These are phyloP conservation scores for Drosera capensis DNA, from an alignment of 148 eudicot genomes.

Conservation along the genomic window DNA sequence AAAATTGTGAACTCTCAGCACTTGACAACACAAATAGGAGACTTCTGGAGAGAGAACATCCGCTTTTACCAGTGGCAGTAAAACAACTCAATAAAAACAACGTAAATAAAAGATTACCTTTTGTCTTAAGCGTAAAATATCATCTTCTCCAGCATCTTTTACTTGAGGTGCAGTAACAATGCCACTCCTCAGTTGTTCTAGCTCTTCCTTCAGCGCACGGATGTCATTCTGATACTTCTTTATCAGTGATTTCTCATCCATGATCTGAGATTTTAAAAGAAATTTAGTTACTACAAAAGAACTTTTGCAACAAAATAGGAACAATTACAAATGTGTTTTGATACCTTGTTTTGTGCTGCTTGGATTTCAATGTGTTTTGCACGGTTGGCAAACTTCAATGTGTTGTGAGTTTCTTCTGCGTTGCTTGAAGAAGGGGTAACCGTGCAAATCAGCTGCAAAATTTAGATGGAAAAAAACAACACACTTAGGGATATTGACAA, in stretches of 20 bases:
- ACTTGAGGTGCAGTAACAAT: conserved; percentile 54
- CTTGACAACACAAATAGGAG: too few species aligned
- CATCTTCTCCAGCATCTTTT: conserved; percentile 53
- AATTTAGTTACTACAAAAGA: conserved; percentile 10
- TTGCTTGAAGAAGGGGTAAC: conserved; percentile 96
- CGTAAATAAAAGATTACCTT: conserved; percentile 32
- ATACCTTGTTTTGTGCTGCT: conserved; percentile 96
- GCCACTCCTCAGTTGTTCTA: conserved; percentile 85
- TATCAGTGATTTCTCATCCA: conserved; percentile 95
- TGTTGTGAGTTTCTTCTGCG: conserved; percentile 93
- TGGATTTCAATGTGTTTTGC: conserved; percentile 94
- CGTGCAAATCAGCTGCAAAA: conserved; percentile 79
- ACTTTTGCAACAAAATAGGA: conserved; percentile 2
- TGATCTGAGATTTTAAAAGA: conserved; percentile 47
- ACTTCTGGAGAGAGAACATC: too few species aligned
- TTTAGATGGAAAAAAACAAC: not conserved
- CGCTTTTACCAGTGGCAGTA: too few species aligned
- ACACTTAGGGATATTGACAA: too few species aligned
- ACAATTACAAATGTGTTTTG: too few species aligned
- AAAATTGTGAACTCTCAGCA: too few species aligned
- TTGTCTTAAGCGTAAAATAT: conserved; percentile 69
- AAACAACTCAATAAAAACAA: not conserved
- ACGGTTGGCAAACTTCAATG: conserved; percentile 96
- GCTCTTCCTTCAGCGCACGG: conserved; percentile 74
- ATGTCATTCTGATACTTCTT: conserved; percentile 98